A percentile compares a stretch with the other conserved stretches of the same genome.
Evolutionary conservation across 2,329 filamentous ascomycete species (phyloP).

Genomic region (Apiospora kogelbergensis): DNA sequence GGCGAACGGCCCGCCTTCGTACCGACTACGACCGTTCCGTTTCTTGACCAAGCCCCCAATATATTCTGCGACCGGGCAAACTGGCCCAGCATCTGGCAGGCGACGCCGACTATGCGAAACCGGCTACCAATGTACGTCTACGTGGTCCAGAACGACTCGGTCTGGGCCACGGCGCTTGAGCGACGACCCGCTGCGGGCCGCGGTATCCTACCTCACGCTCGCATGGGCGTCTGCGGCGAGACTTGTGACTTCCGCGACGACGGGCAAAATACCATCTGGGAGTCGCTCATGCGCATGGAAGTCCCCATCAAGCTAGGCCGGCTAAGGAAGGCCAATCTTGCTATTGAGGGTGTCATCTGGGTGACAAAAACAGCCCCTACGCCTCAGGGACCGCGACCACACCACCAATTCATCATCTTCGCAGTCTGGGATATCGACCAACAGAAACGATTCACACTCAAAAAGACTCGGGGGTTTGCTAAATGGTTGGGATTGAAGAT

Average conservation of each 20-base stretch:
- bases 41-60: too few relatives aligned
- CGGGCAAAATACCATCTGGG: not conserved
- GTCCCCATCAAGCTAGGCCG: not conserved
- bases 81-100: not conserved
- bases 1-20: constrained; percentile 9
- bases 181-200: not conserved
- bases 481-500: not conserved
- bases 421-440: constrained; percentile 1
- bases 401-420: not conserved
- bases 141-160: not conserved
- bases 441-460: not conserved
- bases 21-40: not conserved
- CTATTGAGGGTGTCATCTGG: not conserved
- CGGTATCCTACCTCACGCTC: not conserved
- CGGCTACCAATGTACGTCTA: not conserved
- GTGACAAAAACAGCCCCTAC: not conserved
- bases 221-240: constrained; percentile 8
- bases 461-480: not conserved
- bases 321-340: not conserved
- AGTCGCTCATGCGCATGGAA: not conserved
- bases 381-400: not conserved
- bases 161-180: not conserved
- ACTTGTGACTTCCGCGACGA: not conserved
- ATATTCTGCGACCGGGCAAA: not conserved
- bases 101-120: not conserved